phyloP scores from a whole-genome alignment of 148 eudicot species.

The Nyssa sinensis region DNA sequence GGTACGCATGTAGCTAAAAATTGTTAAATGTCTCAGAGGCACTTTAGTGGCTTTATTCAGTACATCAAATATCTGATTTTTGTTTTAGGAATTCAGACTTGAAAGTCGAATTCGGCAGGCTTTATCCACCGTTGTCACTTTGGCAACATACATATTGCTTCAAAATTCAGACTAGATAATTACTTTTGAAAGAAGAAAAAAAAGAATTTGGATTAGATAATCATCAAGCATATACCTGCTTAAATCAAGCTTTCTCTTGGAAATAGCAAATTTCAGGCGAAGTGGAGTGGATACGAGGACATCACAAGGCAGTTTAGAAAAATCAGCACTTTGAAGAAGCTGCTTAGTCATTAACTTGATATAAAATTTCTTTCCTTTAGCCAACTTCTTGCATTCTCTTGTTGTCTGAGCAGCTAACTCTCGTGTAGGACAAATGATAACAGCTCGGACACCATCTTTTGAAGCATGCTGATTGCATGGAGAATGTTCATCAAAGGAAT shows the following conservation, averaged over 20 bases:
- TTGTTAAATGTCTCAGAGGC: too few relatives aligned
- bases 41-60: too few relatives aligned
- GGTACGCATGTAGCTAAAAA: too few relatives aligned
- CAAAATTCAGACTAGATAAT: too few relatives aligned
- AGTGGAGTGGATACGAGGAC: constrained; percentile 84
- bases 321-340: constrained; percentile 68
- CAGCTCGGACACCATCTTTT: constrained; percentile 76
- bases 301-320: constrained; percentile 83
- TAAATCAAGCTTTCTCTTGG: constrained; percentile 81
- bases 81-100: constrained; percentile 1
- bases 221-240: constrained; percentile 50
- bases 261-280: constrained; percentile 64
- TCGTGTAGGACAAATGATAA: constrained; percentile 85
- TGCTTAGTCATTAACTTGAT: constrained; percentile 84
- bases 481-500: constrained; percentile 15
- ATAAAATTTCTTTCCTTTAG: constrained; percentile 72
- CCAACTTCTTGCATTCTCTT: constrained; percentile 88
- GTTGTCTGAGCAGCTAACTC: constrained; percentile 93
- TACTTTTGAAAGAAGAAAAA: background rate
- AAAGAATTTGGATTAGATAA: background rate
- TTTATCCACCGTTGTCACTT: background rate
- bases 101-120: background rate
- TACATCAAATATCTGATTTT: background rate
- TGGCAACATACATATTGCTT: background rate
- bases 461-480: constrained; percentile 50